These are phyloP conservation scores for Lophium mytilinum DNA, from an alignment of 495 filamentous ascomycete genomes.

Conservation along the genomic window DNA sequence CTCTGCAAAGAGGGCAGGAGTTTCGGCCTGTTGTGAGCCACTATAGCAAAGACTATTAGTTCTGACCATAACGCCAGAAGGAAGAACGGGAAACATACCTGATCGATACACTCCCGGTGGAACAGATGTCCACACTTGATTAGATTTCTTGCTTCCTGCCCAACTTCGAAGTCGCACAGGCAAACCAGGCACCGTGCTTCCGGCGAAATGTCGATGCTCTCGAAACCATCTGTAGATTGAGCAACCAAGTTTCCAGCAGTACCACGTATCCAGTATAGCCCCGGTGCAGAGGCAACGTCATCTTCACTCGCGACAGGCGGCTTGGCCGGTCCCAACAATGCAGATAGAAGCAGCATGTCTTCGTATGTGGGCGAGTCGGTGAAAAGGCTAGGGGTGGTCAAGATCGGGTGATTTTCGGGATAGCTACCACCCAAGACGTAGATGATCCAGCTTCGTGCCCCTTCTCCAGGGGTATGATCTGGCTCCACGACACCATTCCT, in stretches of 20 bases:
- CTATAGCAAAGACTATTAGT: conserved; percentile 34
- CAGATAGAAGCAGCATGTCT: conserved; percentile 68
- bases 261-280: conserved; percentile 31
- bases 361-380: conserved; percentile 74
- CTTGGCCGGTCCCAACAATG: conserved; percentile 64
- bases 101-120: conserved; percentile 68
- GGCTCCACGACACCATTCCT: conserved; percentile 63
- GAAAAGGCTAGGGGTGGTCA: conserved; percentile 68
- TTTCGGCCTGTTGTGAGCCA: conserved; percentile 76
- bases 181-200: conserved; percentile 65
- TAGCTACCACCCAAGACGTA: conserved; percentile 72
- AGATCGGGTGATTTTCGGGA: conserved; percentile 67
- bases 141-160: conserved; percentile 55
- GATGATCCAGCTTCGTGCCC: conserved; percentile 63
- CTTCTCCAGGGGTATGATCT: conserved; percentile 42
- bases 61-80: conserved; percentile 3
- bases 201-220: conserved; percentile 43
- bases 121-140: conserved; percentile 63
- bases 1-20: conserved; percentile 66
- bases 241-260: conserved; percentile 37
- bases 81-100: conserved; percentile 42
- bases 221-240: conserved; percentile 40
- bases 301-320: conserved; percentile 62
- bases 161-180: conserved; percentile 59
- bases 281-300: conserved; percentile 58